Evolutionary conservation across 2,329 filamentous ascomycete species (phyloP).

Genomic region (Penicillium psychrosexuale): DNA sequence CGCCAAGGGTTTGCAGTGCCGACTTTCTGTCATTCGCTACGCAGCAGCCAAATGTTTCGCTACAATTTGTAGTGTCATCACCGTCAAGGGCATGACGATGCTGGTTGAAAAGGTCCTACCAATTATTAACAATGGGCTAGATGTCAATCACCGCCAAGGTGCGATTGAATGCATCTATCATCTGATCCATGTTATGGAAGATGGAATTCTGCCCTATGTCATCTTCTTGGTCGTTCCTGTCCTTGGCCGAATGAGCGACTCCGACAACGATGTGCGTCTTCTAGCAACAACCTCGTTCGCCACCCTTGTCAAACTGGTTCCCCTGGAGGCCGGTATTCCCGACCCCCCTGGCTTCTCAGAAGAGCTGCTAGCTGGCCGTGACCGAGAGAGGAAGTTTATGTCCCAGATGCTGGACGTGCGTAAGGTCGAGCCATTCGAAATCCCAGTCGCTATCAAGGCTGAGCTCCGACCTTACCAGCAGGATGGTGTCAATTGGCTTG

Average conservation of each 20-base stretch:
- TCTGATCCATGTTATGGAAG: conserved; percentile 96
- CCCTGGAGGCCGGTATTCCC: conserved; percentile 92
- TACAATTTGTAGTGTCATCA: conserved; percentile 94
- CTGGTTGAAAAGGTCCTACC: conserved; percentile 90
- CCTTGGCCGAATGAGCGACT: conserved; percentile 95
- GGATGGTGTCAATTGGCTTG: conserved; percentile 97
- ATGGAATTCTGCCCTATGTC: conserved; percentile 91
- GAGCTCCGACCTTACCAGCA: conserved; percentile 96
- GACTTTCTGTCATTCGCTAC: conserved; percentile 89
- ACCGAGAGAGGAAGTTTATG: conserved; percentile 94
- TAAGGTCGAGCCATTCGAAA: conserved; percentile 90
- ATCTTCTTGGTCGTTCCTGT: conserved; percentile 99
- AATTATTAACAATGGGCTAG: conserved; percentile 83
- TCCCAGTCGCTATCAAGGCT: conserved; percentile 95
- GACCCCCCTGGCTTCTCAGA: conserved; percentile 91
- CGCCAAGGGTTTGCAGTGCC: conserved; percentile 81
- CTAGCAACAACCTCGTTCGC: conserved; percentile 96
- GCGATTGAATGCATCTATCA: conserved; percentile 96
- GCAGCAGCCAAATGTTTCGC: conserved; percentile 96
- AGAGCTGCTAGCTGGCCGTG: conserved; percentile 81
- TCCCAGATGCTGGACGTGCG: conserved; percentile 93
- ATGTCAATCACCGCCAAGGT: conserved; percentile 85
- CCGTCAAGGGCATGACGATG: conserved; percentile 91
- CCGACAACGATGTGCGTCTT: conserved; percentile 89
- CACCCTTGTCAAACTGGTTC: conserved; percentile 93